phyloP scores from a whole-genome alignment of 139 green algal genomes.

The Limnomonas spitsbergensis region DNA sequence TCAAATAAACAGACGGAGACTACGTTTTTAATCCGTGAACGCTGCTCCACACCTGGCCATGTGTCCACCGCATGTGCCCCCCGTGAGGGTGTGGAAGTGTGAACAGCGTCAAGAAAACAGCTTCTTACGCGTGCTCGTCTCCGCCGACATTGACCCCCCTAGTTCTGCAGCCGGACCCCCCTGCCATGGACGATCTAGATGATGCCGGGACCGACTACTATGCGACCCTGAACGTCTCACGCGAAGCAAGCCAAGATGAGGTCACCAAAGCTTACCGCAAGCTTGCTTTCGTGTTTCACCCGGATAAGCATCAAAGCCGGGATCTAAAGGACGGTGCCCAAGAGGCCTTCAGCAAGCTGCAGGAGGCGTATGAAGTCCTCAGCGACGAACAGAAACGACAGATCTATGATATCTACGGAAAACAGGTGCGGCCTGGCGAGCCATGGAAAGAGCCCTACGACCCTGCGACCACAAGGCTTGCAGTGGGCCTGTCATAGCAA shows the following conservation, averaged over 20 bases:
- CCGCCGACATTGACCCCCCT: too few species aligned
- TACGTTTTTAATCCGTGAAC: too few species aligned
- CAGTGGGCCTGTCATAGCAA: too few species aligned
- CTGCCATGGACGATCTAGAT: background rate
- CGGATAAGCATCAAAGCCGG: slow-evolving; percentile 54
- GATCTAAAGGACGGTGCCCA: slow-evolving; percentile 40
- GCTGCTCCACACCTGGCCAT: too few species aligned
- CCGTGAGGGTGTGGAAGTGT: too few species aligned
- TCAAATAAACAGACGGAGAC: too few species aligned
- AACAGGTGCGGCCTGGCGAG: slow-evolving; percentile 13
- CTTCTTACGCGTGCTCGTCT: too few species aligned
- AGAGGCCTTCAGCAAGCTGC: slow-evolving; percentile 47
- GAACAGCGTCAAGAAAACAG: too few species aligned
- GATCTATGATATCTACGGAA: slow-evolving; percentile 55
- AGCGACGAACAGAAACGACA: slow-evolving; percentile 36
- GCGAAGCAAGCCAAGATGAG: slow-evolving; percentile 32
- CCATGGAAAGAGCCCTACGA: too few species aligned
- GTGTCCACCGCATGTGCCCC: too few species aligned
- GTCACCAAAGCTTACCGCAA: slow-evolving; percentile 38
- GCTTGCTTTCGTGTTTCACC: slow-evolving; percentile 54
- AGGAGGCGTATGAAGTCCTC: slow-evolving; percentile 53
- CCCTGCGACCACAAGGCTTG: background rate
- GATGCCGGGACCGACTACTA: slow-evolving; percentile 39
- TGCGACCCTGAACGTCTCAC: slow-evolving; percentile 50
- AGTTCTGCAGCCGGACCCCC: background rate